Evolutionary conservation across 2,329 filamentous ascomycete genomes (phyloP), one percentile per base, ranked within the genome.

Genomic region (Colletotrichum sp.): DNA sequence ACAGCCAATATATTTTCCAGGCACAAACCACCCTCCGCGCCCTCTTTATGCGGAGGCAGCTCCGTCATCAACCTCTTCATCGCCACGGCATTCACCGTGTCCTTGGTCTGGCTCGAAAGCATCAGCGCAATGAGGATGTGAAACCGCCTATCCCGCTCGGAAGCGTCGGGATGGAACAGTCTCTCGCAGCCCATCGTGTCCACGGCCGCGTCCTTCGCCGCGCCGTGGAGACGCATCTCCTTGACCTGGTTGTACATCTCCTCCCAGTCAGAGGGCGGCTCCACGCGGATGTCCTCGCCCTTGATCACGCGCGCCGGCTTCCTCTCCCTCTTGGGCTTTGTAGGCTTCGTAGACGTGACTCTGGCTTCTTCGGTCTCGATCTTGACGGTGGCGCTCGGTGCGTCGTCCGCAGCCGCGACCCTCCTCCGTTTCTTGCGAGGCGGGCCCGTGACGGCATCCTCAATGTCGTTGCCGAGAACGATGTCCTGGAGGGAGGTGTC

Each of bases 131-230:
- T 89, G 34, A 98, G 90, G 5, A 95, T 98, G 81, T 98, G 96
- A 80, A 98, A 96, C 8, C 96, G 91, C 82, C 92, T 92, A 81
- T 91, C 90, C 74, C 86, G 87, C 30, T 87, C 82, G 73, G 86
- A 88, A 13, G 90, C 88, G 2, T 80, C 84, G 19, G 86, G 83
- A 64, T 89, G 86, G 4, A 94, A 95, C 12, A 97, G 89, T 9
- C 91, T 91, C 85, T 96, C 96, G 85, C 97, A 99, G 13, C 97
- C 97, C 96, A 99, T 98, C 0, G 96, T 99, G 84, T 99, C 97
- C 13, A 99, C 97, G 1, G 96, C 95, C 1, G 97, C 97, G 90
- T 94, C 85, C 87, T 90, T 82, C 82, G 94, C 86, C 86, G 85
- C 81, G 5, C 89, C 89, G 0, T 86, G 83, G 6, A 85, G 83